Evolutionary conservation across 768 basidiomycete species (phyloP).

Genomic region (Calvatia gigantea): DNA sequence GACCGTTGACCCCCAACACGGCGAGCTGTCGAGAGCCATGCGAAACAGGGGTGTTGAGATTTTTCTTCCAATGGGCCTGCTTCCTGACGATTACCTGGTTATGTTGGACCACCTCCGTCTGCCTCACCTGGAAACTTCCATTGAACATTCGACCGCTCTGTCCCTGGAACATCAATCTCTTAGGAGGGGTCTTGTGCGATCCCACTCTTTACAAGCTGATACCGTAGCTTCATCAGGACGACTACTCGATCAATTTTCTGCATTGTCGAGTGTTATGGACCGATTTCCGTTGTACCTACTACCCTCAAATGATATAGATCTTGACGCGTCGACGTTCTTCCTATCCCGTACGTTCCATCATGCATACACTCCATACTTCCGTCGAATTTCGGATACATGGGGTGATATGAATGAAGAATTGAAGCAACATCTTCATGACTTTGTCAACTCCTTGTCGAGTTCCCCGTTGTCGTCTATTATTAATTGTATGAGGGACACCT

Average conservation of each 20-base stretch:
- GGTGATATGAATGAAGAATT: slow-evolving; percentile 4
- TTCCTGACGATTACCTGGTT: slow-evolving; percentile 43
- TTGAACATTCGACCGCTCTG: background rate
- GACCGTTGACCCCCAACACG: slow-evolving; percentile 86
- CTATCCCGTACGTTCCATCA: slow-evolving; percentile 31
- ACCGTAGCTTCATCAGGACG: slow-evolving; percentile 32
- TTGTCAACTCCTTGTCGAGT: slow-evolving; percentile 18
- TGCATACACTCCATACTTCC: slow-evolving; percentile 26
- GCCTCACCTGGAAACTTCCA: slow-evolving; percentile 23
- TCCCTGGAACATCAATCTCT: slow-evolving; percentile 2
- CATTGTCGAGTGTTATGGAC: slow-evolving; percentile 39
- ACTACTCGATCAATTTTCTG: slow-evolving; percentile 46
- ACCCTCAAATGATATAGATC: slow-evolving; percentile 14
- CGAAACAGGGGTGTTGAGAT: slow-evolving; percentile 95
- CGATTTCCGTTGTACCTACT: slow-evolving; percentile 31
- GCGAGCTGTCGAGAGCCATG: slow-evolving; percentile 97
- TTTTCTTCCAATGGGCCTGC: slow-evolving; percentile 36
- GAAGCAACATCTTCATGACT: slow-evolving; percentile 12
- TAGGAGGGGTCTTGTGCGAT: slow-evolving; percentile 25
- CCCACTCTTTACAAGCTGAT: background rate
- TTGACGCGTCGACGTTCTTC: slow-evolving; percentile 28
- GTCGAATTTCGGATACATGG: slow-evolving; percentile 22
- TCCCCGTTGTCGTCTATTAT: slow-evolving; percentile 12
- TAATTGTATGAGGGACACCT: background rate
- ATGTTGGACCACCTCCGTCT: slow-evolving; percentile 48